Percentiles rank a stretch among this genome's conserved stretches.
These are phyloP conservation scores for Omphalea diandra DNA, from an alignment of 441 rosid genomes.

Conservation along the genomic window DNA sequence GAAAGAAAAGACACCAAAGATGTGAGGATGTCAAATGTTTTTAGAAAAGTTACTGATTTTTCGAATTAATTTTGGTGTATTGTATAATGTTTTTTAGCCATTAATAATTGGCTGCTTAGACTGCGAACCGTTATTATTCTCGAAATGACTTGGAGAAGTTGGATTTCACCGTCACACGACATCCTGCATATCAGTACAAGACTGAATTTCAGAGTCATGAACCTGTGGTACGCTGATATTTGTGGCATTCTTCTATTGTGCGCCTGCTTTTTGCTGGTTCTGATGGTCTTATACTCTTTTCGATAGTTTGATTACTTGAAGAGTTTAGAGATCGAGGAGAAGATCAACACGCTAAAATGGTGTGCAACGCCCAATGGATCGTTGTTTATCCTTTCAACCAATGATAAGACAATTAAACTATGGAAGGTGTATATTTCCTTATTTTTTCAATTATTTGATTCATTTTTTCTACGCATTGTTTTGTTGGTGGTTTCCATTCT, in stretches of 20 bases:
- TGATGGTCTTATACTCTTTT: constrained; percentile 24
- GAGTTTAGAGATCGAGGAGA: constrained; percentile 79
- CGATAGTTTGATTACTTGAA: constrained; percentile 66
- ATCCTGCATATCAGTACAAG: constrained; percentile 55
- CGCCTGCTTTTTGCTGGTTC: neutral
- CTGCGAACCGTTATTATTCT: constrained; percentile 26
- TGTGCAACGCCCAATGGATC: constrained; percentile 50
- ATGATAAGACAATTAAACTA: constrained; percentile 68
- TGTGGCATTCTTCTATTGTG: neutral
- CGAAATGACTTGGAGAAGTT: constrained; percentile 49
- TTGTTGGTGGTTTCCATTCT: neutral
- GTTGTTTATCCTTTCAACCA: constrained; percentile 57
- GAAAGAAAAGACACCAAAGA: constrained; percentile 39
- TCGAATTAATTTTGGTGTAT: constrained; percentile 11
- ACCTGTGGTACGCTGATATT: constrained; percentile 49
- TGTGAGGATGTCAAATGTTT: constrained; percentile 40
- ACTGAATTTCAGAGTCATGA: constrained; percentile 78
- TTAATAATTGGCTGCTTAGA: constrained; percentile 36
- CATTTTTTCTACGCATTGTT: neutral
- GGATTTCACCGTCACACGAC: constrained; percentile 36
- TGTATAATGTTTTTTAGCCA: constrained; percentile 27
- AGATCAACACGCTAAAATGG: constrained; percentile 62
- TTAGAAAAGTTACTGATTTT: neutral
- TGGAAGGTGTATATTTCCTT: constrained; percentile 80
- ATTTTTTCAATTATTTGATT: neutral